Base-by-base conservation (phyloP, 164 flowering plant species). In the Hamamelis virginiana region DNA sequence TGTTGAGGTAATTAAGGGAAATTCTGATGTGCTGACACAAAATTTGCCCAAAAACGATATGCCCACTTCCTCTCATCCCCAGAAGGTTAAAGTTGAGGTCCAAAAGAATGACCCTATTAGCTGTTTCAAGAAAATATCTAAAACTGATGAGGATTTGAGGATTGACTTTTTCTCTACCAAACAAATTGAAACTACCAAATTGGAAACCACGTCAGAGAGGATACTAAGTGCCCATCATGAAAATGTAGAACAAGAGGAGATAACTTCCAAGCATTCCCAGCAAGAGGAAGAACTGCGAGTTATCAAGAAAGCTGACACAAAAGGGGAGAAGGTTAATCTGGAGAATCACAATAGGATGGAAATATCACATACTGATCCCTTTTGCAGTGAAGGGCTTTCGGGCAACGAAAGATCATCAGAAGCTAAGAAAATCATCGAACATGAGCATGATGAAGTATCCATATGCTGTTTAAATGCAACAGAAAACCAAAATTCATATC, bases 91-190 rank as follows among this genome's bases (percentile, higher is more conserved):
- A 46, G 67, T 70, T 28, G 62, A 62, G 22, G 63, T 67, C 48
- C 63, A 70, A 70, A 62, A 50, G 62, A 67, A 53, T 19, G 67
- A 70, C 45, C 73, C 73, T 5, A 53, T 60, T 41, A 70, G 62
- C 38, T 53, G 67, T 25, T 63, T 33, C 6, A 6, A 33, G 41
- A 33, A 33, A 33, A 33, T 33, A 33, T 33, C 41, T 33, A 33
- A 33, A 33, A 6, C 6, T 33, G 41, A 33, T 33, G 41, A 33
- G 41, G 41, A 33, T 33, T 33, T 33, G 41, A 56, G 11, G 22
- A 21, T 8, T 33, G 9, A 8, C 26, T n/a, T 18, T 6, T 51
- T 27, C 13, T 25, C 13, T n/a, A 12, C 21, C 1, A 45, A 52
- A 52, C 22, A 51, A 65, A n/a, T 6, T 52, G 26, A 22, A 5